Evolutionary conservation across 2,329 filamentous ascomycete species (phyloP).

Genomic region (Colletotrichum truncatum): DNA sequence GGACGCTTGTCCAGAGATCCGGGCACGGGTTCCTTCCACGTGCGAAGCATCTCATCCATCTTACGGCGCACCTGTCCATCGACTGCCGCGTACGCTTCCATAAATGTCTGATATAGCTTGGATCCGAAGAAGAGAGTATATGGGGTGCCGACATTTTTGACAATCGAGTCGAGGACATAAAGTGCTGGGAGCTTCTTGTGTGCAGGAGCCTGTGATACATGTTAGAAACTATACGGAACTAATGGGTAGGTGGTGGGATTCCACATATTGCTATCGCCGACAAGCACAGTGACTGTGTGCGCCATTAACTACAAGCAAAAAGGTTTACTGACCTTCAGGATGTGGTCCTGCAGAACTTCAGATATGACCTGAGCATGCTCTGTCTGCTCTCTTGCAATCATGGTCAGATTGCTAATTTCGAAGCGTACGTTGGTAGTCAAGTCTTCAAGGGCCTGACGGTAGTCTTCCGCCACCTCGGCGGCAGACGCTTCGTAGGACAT

Average conservation of each 20-base stretch:
- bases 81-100: conserved; percentile 94
- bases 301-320: background rate
- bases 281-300: background rate
- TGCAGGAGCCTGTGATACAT: conserved; percentile 75
- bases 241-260: no score
- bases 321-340: conserved; percentile 81
- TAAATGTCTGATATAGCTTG: conserved; percentile 92
- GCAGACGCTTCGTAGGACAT: conserved; percentile 64
- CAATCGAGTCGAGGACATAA: conserved; percentile 97
- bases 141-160: conserved; percentile 97
- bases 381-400: conserved; percentile 97
- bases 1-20: conserved; percentile 92
- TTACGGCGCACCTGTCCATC: conserved; percentile 84
- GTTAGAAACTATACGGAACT: conserved; percentile 48
- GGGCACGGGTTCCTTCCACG: conserved; percentile 96
- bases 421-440: conserved; percentile 89
- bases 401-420: conserved; percentile 96
- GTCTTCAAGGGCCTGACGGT: conserved; percentile 91
- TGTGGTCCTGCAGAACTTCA: conserved; percentile 89
- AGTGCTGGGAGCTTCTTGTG: conserved; percentile 93
- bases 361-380: conserved; percentile 95
- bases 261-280: no score
- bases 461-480: conserved; percentile 94
- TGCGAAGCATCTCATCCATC: conserved; percentile 97
- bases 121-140: conserved; percentile 96